phyloP scores from a whole-genome alignment of 1,284 basidiomycete species.

The Malassezia cuniculi region DNA sequence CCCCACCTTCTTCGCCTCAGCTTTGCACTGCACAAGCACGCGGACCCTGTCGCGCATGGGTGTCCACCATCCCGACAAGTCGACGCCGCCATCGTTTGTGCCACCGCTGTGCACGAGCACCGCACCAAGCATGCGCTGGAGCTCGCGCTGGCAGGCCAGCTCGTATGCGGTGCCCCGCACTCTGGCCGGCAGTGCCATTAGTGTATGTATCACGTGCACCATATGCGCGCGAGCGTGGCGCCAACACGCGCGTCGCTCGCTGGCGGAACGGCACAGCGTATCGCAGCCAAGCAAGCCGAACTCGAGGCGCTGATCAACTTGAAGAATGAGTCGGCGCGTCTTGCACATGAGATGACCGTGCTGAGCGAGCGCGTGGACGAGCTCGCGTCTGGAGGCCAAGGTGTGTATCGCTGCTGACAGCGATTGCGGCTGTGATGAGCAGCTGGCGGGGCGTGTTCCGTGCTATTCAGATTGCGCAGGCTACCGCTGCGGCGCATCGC shows the following conservation, averaged over 20 bases:
- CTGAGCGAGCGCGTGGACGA: conserved; percentile 32
- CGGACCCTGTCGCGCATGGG: conserved; percentile 54
- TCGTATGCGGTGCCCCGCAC: conserved; percentile 65
- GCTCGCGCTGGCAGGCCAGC: conserved; percentile 54
- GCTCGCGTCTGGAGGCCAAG: conserved; percentile 32
- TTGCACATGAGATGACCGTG: conserved; percentile 31
- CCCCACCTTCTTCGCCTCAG: conserved; percentile 63
- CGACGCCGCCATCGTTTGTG: conserved; percentile 68
- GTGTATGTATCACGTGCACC: not conserved
- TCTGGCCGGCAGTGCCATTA: conserved; percentile 38
- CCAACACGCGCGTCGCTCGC: conserved; percentile 12
- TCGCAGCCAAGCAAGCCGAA: conserved; percentile 36
- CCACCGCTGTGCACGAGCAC: conserved; percentile 61
- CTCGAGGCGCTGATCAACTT: conserved; percentile 31
- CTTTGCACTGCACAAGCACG: conserved; percentile 80
- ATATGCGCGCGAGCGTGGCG: conserved; percentile 11
- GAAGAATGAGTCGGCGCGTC: conserved; percentile 31
- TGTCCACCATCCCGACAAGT: conserved; percentile 87
- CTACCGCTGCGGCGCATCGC: conserved; percentile 16
- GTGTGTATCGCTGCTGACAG: conserved; percentile 20
- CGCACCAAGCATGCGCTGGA: conserved; percentile 63
- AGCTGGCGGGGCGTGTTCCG: conserved; percentile 42
- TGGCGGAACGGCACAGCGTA: conserved; percentile 6
- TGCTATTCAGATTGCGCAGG: conserved; percentile 37
- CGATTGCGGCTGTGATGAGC: conserved; percentile 36